A percentile compares a stretch with the other conserved stretches of the same genome.
Evolutionary conservation across 2,329 filamentous ascomycete genomes (phyloP).

Genomic region (Knoxdaviesia capensis): DNA sequence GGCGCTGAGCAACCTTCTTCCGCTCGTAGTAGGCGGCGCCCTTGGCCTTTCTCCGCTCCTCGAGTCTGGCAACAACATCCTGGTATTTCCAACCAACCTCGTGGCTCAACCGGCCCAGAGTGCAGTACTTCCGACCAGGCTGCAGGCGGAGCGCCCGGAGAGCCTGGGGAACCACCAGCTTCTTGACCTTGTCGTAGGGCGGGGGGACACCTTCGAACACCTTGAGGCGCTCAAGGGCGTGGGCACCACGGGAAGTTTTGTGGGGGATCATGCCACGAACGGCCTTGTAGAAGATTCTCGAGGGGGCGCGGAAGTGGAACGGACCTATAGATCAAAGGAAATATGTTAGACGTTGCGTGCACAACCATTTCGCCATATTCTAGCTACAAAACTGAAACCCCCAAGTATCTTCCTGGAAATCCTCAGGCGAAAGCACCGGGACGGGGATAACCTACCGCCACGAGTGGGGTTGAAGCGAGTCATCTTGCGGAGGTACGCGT

Average conservation of each 20-base stretch:
- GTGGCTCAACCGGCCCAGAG: conserved; percentile 89
- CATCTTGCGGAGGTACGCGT: conserved; percentile 99
- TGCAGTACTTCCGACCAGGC: conserved; percentile 99
- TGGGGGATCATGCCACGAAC: conserved; percentile 99
- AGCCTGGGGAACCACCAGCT: conserved; percentile 97
- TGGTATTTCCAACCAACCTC: conserved; percentile 99
- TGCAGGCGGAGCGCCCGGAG: conserved; percentile 90
- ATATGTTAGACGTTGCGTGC: no score
- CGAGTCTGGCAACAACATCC: conserved; percentile 95
- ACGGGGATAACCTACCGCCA: conserved; percentile 49
- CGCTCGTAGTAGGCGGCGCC: conserved; percentile 97
- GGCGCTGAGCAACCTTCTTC: conserved; percentile 91
- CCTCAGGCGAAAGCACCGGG: not conserved
- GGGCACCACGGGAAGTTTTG: conserved; percentile 96
- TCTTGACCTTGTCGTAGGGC: conserved; percentile 99
- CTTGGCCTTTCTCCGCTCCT: conserved; percentile 99
- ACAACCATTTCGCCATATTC: no score
- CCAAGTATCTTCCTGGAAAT: no score
- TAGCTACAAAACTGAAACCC: no score
- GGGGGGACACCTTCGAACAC: conserved; percentile 98
- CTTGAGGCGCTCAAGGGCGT: conserved; percentile 96
- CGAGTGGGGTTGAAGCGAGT: conserved; percentile 99
- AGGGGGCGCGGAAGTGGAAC: conserved; percentile 99
- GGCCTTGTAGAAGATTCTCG: conserved; percentile 99
- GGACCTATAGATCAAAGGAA: conserved; percentile 40